Evolutionary conservation across 192 early-diverging fungal species (phyloP), one percentile per base, ranked within the genome.

Genomic region (Phlyctochytrium arcticum): DNA sequence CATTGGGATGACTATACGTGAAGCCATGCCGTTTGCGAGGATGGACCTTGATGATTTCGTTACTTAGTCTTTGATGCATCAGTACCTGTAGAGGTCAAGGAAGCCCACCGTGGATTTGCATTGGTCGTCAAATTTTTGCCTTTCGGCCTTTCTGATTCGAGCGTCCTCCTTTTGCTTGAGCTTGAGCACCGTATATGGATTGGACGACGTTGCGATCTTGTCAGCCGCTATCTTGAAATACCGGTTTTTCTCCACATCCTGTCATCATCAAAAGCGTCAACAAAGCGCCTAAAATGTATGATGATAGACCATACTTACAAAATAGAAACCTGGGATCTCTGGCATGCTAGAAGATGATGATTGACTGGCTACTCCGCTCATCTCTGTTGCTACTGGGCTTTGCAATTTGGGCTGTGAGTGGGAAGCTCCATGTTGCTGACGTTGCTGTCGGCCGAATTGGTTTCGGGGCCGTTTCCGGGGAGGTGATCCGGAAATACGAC

Each of bases 191-290:
- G 65, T 50, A 51, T 59, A 59, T 17, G 30, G 31, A 3, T 3
- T 2, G 1, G 23, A 31, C 5, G 42, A 35, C 3, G 65, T 23
- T 10, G 47, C 32, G 34, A n/a, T 34, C 32, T 59, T 67, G 26
- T 59, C 27, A 3, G 65, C 27, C 46, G 49, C 21, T 10, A 67
- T 67, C 31, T 67, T 67, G 29, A 67, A 67, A 39, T 67, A 67
- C 0, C 65, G 65, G 54, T 67, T 67, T 46, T 67, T 67, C 9
- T 50, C 65, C 5, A 44, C 32, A 33, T 67, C 65, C 65, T 67
- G 4, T 5, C n/a, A n/a, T 53, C 50, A 53, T 12, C 12, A 2
- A 15, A 1, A n/a, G 12, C 0, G 2, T 53, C 55, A 34, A 12
- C 55, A 17, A 17, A 15, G 55, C 24, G 17, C 9, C n/a, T 23